Base-by-base conservation (phyloP, 331 rosid genomes). In the Acacia pycnantha region DNA sequence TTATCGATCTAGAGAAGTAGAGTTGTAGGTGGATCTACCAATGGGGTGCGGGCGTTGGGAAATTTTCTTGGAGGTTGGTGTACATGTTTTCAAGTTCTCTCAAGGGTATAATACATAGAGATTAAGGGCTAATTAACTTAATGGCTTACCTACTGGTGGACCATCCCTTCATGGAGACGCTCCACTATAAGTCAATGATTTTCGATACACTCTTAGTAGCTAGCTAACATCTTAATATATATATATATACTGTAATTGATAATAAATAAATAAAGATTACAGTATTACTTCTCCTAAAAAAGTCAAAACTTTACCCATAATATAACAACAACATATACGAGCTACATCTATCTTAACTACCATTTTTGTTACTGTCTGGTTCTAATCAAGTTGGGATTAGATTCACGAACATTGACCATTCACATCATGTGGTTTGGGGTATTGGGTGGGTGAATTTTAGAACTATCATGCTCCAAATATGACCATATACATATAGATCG, bases 91-190 rank as follows among this genome's bases (percentile, higher is more conserved):
- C 19, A 8, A 12, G 33, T 18, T 46, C 26, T 46, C 26, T 16
- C 11, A 56, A 58, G 47, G 47, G 27, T 70, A 67, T 68, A 69
- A 68, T 79, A 70, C 47, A 43, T 9, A 43, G 46, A 21, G 78
- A 73, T 73, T 24, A 47, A 19, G 47, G 66, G 64, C 66, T 43
- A 37, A 37, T 4, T 79, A 65, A 74, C 59, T 40, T 44, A 61
- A 24, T 70, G 65, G 43, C 67, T 82, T 47, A 82, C 65, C 78
- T 76, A 76, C 82, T 58, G 35, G 85, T 58, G 82, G 82, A 70
- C 82, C 85, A 77, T 70, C 78, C 4, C 56, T 58, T 70, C 35
- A 24, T 56, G 78, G 44, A 69, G 82, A 70, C 56, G 78, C 71
- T 11, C 66, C 66, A 11, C 77, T 58, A 29, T 29, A 70, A 70